Base-by-base conservation (phyloP, 108 stramenopile species). In the Epipyxis sp. region DNA sequence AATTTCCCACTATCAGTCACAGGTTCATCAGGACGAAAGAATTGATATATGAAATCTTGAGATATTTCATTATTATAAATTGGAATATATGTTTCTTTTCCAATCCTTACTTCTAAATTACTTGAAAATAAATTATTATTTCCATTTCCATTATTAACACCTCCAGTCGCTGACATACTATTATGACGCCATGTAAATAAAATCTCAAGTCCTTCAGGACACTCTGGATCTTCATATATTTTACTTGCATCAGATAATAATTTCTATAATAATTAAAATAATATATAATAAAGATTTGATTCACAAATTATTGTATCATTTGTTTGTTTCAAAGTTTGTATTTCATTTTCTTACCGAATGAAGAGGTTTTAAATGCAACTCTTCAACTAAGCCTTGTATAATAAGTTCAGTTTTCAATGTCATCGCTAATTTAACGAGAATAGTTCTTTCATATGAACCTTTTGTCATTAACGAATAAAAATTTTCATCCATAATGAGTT, bases 301-400 rank as follows among this genome's bases (percentile, higher is more conserved):
- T 16, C 20, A 57, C 20, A 57, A 57, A 16, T 16, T 20, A 20
- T 57, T 16, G 54, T 57, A 16, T 20, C 16, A 16, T 16, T 57
- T 20, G 25, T 25, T 65, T 32, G 25, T 32, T 32, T 50, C 46
- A 50, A 50, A 25, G 13, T 65, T 6, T 6, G 13, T 3, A 37
- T 35, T 32, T 6, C 6, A 25, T 29, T 10, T 65, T 32, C 61
- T 29, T 13, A 65, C 61, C 61, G 3, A 10, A 65, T 65, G 27
- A 29, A 32, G 20, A 32, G 61, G 61, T 3, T 3, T 10, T 6
- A 65, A 25, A 37, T 10, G 61, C 3, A 65, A 32, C 25, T 65
- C 61, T 25, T 65, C 61, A 6, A 65, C 61, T 35, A 65, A 35
- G 3, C 61, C 61, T 37, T 65, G 61, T 10, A 65, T 25, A 37